Base-by-base conservation (phyloP, 2,329 filamentous ascomycete species). In the Lecanicillium sp. region DNA sequence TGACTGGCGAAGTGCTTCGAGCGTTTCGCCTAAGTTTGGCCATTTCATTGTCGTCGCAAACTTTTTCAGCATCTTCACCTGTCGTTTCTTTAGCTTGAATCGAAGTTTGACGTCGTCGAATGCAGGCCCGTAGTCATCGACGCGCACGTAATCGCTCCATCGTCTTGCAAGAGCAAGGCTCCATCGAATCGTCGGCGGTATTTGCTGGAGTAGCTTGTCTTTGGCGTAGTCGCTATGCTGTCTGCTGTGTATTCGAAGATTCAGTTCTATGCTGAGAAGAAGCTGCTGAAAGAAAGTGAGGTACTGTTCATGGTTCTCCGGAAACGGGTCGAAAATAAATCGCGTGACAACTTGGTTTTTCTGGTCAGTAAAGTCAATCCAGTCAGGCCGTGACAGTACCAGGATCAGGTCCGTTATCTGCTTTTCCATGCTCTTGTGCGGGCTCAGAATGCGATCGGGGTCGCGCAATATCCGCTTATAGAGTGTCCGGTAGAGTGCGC, bases 11-110 rank as follows among this genome's bases (percentile, higher is more conserved):
- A 89, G 71, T 38, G 77, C 72, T 35, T 79, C 75, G 37, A 86
- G 71, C 6, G 85, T 81, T 50, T 80, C 78, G 17, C 70, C 69
- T 50, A 87, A 74, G 56, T 88, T 88, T 2, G 85, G 85, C 86
- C 86, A 90, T 63, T 87, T 88, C 70, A 90, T 81, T 58, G 77
- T 79, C 59, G 79, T 74, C 10, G 84, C 83, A 60, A 90, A 89
- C 29, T 76, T 75, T 54, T 78, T 77, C 36, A 90, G 68, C 60
- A 83, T 80, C 60, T 83, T 83, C 52, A 83, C 79, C 62, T 89
- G 86, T 19, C 78, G 73, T 58, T 77, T 77, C 65, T 84, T 84
- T 46, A 80, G 72, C 59, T 76, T 80, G 53, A 83, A 78, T 14
- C 82, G 77, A 38, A 88, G 77, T 51, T 72, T 76, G 39, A 87